Base-by-base conservation (phyloP, 306 rosid genomes). In the Prunus mume region DNA sequence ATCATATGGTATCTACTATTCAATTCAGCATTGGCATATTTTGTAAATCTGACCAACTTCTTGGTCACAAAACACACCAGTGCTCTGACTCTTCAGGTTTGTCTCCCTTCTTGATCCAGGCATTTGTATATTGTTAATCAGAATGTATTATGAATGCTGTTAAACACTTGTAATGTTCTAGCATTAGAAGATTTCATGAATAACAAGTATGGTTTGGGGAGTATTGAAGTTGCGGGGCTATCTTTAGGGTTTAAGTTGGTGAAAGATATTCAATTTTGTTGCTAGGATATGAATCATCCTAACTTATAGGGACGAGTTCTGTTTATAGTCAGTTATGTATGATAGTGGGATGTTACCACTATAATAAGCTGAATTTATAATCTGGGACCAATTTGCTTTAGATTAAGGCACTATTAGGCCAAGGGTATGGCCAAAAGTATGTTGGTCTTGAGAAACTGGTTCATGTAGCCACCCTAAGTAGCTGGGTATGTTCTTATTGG, bases 31-130 rank as follows among this genome's bases (percentile, higher is more conserved):
- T 89, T 96, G 25, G 99, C 99, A 2, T 96, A 96, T 79, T 93
- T 93, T 76, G 99, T 96, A 71, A 96, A 96, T 75, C 83, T 96
- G 85, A 96, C 99, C 92, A 96, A 96, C 74, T 96, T 96, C 68
- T 84, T 96, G 96, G 99, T 96, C 89, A 96, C 99, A 8, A 96
- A 96, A 76, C 98, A 96, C 73, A 96, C 99, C 75, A 96, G 99
- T 76, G 98, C 99, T 74, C 90, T 96, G 83, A 96, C 99, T 55
- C 99, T 96, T 69, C 99, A 96, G 99, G 99, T 93, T 86, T 81
- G 79, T 22, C 72, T 80, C 45, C 64, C 77, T 80, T 82, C 69
- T 80, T 76, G 17, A 43, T 56, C 10, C 58, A 9, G 38, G 27
- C 60, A 45, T 60, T 11, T 73, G 9, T 15, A 2, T 41, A 11